phyloP scores from a whole-genome alignment of 768 basidiomycete species.

The Tephrocybe sp. region DNA sequence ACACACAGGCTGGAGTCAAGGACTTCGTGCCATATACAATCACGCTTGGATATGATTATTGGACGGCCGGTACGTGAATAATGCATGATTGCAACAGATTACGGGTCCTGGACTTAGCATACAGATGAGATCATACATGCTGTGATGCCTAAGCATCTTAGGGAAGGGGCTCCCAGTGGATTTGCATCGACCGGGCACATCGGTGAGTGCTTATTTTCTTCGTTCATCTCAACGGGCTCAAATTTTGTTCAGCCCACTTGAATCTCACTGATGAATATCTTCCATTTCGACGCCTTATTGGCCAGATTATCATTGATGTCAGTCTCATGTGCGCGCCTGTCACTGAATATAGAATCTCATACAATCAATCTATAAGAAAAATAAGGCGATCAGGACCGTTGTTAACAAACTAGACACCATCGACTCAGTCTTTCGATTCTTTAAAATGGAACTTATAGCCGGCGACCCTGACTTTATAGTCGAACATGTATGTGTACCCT shows the following conservation, averaged over 20 bases:
- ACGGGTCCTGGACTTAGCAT: conserved; percentile 22
- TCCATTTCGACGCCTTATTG: conserved; percentile 89
- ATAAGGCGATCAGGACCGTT: conserved; percentile 76
- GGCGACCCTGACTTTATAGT: conserved; percentile 88
- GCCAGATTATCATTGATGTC: conserved; percentile 92
- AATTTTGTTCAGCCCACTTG: conserved; percentile 66
- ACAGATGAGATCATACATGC: conserved; percentile 83
- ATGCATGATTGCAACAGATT: background rate
- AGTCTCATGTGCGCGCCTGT: conserved; percentile 10
- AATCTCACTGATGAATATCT: conserved; percentile 91
- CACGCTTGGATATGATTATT: conserved; percentile 80
- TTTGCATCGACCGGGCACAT: conserved; percentile 92
- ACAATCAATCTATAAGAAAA: conserved; percentile 63
- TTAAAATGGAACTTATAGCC: conserved; percentile 95
- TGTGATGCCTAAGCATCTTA: conserved; percentile 76
- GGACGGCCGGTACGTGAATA: conserved; percentile 68
- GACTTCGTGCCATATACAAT: conserved; percentile 61
- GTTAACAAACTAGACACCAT: conserved; percentile 94
- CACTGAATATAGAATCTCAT: background rate
- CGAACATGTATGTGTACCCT: conserved; percentile 60
- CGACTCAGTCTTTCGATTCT: conserved; percentile 84
- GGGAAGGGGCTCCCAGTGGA: conserved; percentile 79
- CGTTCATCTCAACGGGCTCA: background rate
- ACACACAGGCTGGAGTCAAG: conserved; percentile 40
- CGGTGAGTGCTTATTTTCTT: conserved; percentile 50